phyloP scores from a whole-genome alignment of 2,329 filamentous ascomycete genomes.

The Sarocladiaceae sp. region DNA sequence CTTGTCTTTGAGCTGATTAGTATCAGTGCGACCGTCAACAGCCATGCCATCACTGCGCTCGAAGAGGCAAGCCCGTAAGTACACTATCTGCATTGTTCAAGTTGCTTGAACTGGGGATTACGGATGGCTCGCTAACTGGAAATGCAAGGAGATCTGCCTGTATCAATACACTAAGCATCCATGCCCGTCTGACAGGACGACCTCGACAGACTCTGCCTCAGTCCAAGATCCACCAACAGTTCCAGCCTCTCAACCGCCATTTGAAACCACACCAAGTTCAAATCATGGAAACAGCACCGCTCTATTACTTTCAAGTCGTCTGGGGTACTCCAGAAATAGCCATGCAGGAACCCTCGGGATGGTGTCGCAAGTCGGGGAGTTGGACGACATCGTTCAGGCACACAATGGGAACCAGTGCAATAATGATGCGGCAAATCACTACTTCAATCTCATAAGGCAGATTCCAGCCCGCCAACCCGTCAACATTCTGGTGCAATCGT shows the following conservation, averaged over 20 bases:
- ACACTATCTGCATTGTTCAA: neutral
- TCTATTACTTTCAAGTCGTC: neutral
- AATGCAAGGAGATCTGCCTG: conserved; percentile 7
- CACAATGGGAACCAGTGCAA: neutral
- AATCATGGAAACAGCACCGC: neutral
- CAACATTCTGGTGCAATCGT: conserved; percentile 9
- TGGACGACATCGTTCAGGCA: neutral
- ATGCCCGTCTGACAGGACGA: neutral
- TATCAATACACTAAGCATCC: conserved; percentile 5
- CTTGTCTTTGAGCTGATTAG: neutral
- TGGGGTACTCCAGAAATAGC: neutral
- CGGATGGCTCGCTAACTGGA: neutral
- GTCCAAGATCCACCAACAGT: neutral
- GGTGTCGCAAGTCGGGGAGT: neutral
- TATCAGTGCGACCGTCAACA: conserved; percentile 12
- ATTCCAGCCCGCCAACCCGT: conserved; percentile 9
- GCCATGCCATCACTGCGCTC: conserved; percentile 10
- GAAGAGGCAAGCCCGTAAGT: conserved; percentile 8
- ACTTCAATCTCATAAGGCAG: conserved; percentile 9
- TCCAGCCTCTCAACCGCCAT: neutral
- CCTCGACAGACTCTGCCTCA: neutral
- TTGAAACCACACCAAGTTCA: neutral
- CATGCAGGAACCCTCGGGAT: neutral
- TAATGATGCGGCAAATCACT: neutral
- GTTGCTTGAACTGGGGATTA: neutral